A percentile compares a stretch with the other conserved stretches of the same genome.
Conservation (phyloP, 2,329 filamentous ascomycete species). For the Blastomyces silverae region DNA sequence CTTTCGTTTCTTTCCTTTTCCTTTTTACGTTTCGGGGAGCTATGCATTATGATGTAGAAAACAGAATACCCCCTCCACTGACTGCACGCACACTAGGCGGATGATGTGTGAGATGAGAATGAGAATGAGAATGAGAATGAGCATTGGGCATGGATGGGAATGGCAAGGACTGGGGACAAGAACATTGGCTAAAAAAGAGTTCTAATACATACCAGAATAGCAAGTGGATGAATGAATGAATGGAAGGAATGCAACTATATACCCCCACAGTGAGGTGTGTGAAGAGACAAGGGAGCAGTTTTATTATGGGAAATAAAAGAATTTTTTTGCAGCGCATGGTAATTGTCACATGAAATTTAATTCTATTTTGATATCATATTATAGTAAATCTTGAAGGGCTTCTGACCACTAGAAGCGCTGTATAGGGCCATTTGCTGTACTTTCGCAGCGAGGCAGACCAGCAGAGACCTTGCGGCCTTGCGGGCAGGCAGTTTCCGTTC, state of each 20-base stretch:
- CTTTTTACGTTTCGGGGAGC: conserved; percentile 4
- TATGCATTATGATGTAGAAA: conserved; percentile 5
- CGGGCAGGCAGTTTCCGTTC: neutral
- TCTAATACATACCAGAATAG: neutral
- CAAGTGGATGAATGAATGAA: neutral
- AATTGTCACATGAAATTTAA: neutral
- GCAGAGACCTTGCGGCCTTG: no score
- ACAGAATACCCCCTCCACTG: conserved; percentile 2
- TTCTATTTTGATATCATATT: no score
- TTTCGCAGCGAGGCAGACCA: no score
- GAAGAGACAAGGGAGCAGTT: neutral
- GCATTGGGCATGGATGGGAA: neutral
- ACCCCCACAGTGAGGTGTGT: neutral
- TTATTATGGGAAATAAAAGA: neutral
- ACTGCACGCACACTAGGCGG: neutral
- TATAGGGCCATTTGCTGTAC: no score
- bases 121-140: neutral
- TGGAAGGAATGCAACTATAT: neutral
- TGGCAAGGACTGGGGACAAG: neutral
- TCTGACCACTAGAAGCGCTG: no score
- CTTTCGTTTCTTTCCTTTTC: neutral
- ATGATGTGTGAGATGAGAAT: neutral
- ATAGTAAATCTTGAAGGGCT: no score
- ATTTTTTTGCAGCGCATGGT: neutral
- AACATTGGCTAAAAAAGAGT: conserved; percentile 1